phyloP scores from a whole-genome alignment of 179 eudicot genomes.

The Sideroxylon spinosum region DNA sequence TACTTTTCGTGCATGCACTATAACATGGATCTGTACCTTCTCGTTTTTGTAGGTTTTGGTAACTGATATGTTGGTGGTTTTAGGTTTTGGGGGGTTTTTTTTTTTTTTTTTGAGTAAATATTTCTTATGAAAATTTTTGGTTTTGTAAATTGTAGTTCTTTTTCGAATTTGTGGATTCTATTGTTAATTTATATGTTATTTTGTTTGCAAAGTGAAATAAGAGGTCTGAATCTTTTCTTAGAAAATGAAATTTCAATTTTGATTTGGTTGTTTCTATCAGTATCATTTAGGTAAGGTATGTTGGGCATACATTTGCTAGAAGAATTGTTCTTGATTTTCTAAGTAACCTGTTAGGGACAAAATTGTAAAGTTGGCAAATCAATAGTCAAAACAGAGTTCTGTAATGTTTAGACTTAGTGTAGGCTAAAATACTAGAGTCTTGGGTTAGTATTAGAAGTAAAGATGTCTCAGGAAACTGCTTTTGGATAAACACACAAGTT shows the following conservation, averaged over 20 bases:
- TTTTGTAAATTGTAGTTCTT: not conserved
- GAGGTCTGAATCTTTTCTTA: not conserved
- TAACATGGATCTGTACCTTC: not conserved
- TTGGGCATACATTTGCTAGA: not conserved
- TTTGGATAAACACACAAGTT: no score
- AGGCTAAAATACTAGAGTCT: no score
- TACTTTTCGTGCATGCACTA: not conserved
- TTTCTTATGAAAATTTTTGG: not conserved
- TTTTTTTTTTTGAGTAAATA: not conserved
- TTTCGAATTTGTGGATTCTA: not conserved
- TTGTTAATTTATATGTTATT: slow-evolving; percentile 8
- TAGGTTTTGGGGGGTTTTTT: not conserved
- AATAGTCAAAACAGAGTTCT: no score
- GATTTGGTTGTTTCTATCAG: not conserved
- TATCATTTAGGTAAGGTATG: not conserved
- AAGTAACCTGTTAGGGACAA: no score
- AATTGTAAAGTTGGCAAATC: no score
- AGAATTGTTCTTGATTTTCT: not conserved
- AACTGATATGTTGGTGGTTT: not conserved
- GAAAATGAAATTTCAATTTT: not conserved
- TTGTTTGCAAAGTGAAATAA: not conserved
- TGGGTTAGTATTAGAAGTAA: no score
- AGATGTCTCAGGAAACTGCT: no score
- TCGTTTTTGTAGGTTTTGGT: not conserved
- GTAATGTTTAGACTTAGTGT: no score